Evolutionary conservation across 2,329 filamentous ascomycete species (phyloP).

Genomic region (Berkeleyomyces basicola): DNA sequence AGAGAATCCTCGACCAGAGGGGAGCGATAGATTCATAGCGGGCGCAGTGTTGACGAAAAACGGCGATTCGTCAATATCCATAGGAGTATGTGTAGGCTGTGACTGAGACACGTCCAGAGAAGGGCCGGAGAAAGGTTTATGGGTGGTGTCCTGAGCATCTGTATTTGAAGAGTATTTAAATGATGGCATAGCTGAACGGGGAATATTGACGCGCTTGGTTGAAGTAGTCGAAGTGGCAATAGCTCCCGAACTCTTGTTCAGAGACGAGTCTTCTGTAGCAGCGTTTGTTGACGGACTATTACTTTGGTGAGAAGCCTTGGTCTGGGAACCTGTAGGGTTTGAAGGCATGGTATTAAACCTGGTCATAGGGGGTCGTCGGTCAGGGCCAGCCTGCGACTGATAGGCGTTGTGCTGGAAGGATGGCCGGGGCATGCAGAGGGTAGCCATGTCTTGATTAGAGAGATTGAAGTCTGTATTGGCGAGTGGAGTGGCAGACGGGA

Average conservation of each 20-base stretch:
- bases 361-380: not conserved
- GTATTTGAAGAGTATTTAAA: not conserved
- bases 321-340: not conserved
- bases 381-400: not conserved
- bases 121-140: not conserved
- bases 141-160: not conserved
- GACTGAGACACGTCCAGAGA: slow-evolving; percentile 12
- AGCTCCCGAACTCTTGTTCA: not conserved
- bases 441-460: slow-evolving; percentile 2
- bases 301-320: not conserved
- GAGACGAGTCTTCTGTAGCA: not conserved
- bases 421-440: not conserved
- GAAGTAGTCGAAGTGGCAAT: not conserved
- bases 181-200: slow-evolving; percentile 4
- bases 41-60: slow-evolving; percentile 18
- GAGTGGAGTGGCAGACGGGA: not conserved
- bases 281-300: not conserved
- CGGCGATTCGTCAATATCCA: slow-evolving; percentile 26
- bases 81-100: slow-evolving; percentile 14
- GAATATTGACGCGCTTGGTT: not conserved
- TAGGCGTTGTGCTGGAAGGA: slow-evolving; percentile 4
- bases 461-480: not conserved
- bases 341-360: slow-evolving; percentile 5
- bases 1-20: not conserved
- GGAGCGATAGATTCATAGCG: slow-evolving; percentile 25